Evolutionary conservation across 148 eudicot species (phyloP), one percentile per base, ranked within the genome.

Genomic region (Spergularia marina): DNA sequence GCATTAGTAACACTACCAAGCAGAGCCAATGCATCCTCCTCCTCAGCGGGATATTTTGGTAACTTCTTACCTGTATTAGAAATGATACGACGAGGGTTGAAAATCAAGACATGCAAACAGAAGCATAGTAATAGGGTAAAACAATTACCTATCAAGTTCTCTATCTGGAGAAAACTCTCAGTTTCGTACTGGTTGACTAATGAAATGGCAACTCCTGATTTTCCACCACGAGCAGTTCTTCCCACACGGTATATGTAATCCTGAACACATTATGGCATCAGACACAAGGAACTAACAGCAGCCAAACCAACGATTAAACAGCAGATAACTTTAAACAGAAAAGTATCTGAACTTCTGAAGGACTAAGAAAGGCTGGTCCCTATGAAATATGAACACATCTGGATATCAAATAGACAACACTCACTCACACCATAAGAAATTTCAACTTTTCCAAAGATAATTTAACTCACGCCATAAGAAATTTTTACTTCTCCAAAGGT

Each of bases 151-250:
- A 94, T 85, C 62, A 91, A 90, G 65, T 87, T 86, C 88, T 94
- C 98, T 76, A 94, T 94, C 83, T 87, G 96, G 44, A 81, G 30
- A 81, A 85, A 94, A 89, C 88, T 87, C 79, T 86, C 94, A 58
- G 89, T 51, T 82, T 92, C 96, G 14, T 92, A 89, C 78, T 95
- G 97, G 78, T 86, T 92, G 56, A 95, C 90, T 60, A 92, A 76
- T 23, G 96, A 95, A 74, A 95, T 82, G 40, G 91, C 96, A 77
- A 95, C 86, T 23, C 98, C 97, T 47, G 96, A 82, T 62, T 96
- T 91, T 69, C 97, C 98, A 60, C 97, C 98, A 75, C 97, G 92
- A 78, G 98, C 98, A 57, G 97, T 95, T 90, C 96, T 92, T 79
- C 97, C 98, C 11, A 92, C 98, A 57, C 96, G 81, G 74, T 95